phyloP scores from a whole-genome alignment of 2,329 filamentous ascomycete genomes.

The Xylogone sp. region DNA sequence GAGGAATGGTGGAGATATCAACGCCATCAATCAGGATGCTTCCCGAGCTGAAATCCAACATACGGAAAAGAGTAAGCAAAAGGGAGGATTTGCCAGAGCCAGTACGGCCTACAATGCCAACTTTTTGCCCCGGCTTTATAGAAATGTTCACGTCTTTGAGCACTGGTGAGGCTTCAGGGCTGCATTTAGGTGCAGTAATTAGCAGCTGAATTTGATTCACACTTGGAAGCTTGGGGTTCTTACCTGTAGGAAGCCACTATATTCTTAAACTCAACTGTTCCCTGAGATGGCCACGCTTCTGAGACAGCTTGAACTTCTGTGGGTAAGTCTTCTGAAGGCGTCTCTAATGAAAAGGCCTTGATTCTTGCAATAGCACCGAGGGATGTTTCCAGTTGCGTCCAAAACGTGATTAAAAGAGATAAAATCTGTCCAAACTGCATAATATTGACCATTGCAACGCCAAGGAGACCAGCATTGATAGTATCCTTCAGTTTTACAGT shows the following conservation, averaged over 20 bases:
- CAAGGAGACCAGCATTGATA: conserved; percentile 7
- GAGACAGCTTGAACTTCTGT: not conserved
- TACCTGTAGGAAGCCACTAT: conserved; percentile 18
- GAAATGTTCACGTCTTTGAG: too few relatives aligned
- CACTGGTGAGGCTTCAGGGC: too few relatives aligned
- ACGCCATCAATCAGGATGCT: conserved; percentile 37
- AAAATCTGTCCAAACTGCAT: conserved; percentile 38
- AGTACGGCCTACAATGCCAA: conserved; percentile 47
- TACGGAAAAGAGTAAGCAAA: conserved; percentile 42
- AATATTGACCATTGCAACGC: conserved; percentile 41
- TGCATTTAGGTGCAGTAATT: too few relatives aligned
- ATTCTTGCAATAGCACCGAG: conserved; percentile 53
- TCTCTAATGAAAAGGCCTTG: conserved; percentile 45
- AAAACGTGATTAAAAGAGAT: conserved; percentile 30
- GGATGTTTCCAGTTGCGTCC: conserved; percentile 53
- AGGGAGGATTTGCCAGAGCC: conserved; percentile 43
- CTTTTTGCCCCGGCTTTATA: conserved; percentile 54
- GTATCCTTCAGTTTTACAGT: conserved; percentile 12
- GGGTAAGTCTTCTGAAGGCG: conserved; percentile 29
- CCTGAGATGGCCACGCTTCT: conserved; percentile 15
- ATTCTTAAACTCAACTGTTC: conserved; percentile 24
- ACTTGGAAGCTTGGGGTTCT: not conserved
- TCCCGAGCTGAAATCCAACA: conserved; percentile 40
- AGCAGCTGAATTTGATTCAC: too few relatives aligned
- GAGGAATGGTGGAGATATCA: conserved; percentile 34